These are phyloP conservation scores for Chaetomium cochliodes DNA, from an alignment of 495 filamentous ascomycete species.

Conservation along the genomic window DNA sequence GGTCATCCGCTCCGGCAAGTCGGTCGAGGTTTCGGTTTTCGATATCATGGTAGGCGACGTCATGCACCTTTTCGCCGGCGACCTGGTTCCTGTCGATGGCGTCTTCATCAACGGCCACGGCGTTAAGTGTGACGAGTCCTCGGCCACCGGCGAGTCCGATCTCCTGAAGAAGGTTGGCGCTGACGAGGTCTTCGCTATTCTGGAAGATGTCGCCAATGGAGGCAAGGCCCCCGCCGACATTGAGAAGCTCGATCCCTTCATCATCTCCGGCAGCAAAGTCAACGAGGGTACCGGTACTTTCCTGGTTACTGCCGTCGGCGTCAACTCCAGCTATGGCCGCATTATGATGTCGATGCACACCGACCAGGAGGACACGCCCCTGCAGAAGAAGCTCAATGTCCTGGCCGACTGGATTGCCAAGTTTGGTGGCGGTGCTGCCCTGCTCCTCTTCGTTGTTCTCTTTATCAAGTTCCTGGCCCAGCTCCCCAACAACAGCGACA, in stretches of 20 bases:
- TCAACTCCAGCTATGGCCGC: conserved; percentile 84
- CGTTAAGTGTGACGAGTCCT: conserved; percentile 79
- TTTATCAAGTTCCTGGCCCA: conserved; percentile 84
- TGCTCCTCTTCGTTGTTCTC: conserved; percentile 80
- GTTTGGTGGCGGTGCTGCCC: conserved; percentile 77
- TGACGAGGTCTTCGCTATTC: conserved; percentile 74
- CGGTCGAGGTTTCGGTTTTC: conserved; percentile 66
- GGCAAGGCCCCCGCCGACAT: conserved; percentile 53
- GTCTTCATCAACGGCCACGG: conserved; percentile 69
- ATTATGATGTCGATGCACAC: conserved; percentile 92
- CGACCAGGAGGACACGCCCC: conserved; percentile 83
- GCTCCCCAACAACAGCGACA: conserved; percentile 51
- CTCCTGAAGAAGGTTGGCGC: conserved; percentile 68
- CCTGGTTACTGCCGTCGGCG: conserved; percentile 79
- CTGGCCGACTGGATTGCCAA: conserved; percentile 92
- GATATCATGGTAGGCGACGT: conserved; percentile 74
- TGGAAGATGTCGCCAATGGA: conserved; percentile 55
- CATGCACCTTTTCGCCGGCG: conserved; percentile 69
- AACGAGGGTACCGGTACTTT: conserved; percentile 89
- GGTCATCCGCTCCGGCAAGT: conserved; percentile 73
- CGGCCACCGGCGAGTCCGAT: conserved; percentile 83
- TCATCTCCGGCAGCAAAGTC: conserved; percentile 88
- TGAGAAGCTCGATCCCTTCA: conserved; percentile 86
- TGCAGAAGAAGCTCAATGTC: conserved; percentile 86
- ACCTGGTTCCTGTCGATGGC: conserved; percentile 74